phyloP scores from a whole-genome alignment of 139 green algal species.

The Micractinium conductrix region DNA sequence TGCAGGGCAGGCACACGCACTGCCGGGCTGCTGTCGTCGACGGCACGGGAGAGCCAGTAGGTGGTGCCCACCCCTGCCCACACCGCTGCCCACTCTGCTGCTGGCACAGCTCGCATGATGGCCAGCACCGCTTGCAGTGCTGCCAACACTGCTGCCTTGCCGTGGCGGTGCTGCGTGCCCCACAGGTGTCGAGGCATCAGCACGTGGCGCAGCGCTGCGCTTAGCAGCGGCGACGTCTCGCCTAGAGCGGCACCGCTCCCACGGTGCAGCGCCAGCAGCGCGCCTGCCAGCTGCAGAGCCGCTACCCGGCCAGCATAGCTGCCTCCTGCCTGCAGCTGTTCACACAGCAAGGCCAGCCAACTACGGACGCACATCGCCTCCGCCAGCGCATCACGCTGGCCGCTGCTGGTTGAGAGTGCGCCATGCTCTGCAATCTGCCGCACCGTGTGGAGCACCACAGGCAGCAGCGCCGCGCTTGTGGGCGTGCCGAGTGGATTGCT shows the following conservation, averaged over 20 bases:
- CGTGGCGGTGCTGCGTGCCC: not conserved
- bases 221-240: not conserved
- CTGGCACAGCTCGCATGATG: not conserved
- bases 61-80: constrained; percentile 1
- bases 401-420: too few relatives aligned
- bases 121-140: constrained; percentile 1
- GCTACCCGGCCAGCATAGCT: constrained; percentile 8
- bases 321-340: not conserved
- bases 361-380: too few relatives aligned
- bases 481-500: not conserved
- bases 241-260: not conserved
- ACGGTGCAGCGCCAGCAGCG: not conserved
- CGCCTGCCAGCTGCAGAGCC: not conserved
- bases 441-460: not conserved
- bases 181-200: constrained; percentile 18
- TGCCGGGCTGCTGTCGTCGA: not conserved
- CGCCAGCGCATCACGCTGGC: not conserved
- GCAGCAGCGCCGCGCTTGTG: constrained; percentile 5
- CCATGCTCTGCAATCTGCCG: not conserved
- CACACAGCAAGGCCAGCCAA: not conserved
- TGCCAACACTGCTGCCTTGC: constrained; percentile 9
- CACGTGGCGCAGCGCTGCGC: not conserved
- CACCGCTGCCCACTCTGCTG: not conserved
- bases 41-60: constrained; percentile 12
- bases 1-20: not conserved